Evolutionary conservation across 139 green algal species (phyloP), one percentile per base, ranked within the genome.

Genomic region (Coccomyxa sp.): DNA sequence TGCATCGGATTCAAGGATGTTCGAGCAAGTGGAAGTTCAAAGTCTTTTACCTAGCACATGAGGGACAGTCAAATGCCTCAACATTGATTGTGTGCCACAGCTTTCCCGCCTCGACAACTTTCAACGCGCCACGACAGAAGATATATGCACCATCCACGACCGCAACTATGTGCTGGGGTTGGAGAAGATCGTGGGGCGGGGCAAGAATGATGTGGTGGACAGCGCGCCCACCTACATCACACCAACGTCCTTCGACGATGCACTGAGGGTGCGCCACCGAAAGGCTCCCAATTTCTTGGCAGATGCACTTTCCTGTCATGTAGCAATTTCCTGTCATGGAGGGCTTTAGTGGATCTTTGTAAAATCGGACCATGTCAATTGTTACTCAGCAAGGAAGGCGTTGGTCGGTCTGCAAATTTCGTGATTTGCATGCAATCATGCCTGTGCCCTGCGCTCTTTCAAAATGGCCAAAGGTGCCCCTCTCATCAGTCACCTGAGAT

Each of bases 111-210:
- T 93, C 0, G 14, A 71, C 17, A 82, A 80, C 67, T 89, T 87
- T 17, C 58, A 75, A 25, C 30, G 57, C 18, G 88, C 88, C 15
- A 85, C 67, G 15, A 17, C 82, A 0, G 82, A 86, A 13, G 81
- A 91, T 18, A 75, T 95, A 13, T 76, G 81, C 4, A 71, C 87
- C 30, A 85, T 95, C 13, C 93, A 96, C 71, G 79, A 84, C n/a
- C 45, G 59, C 3, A 78, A 82, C 0, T 96, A 94, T 79, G 63
- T 94, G 0, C 27, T 25, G 0, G 83, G 63, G 17, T 76, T 95
- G 71, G 58, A 89, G 38, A 63, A 88, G 68, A 27, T 90, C 3
- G 63, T 79, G 11, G 21, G 23, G 23, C 57, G 14, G 27, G 23
- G 27, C 51, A 68, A 23, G 80, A 15, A 51, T 76, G 13, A 31